These are phyloP conservation scores for Vanrija sp. DNA, from an alignment of 1,284 basidiomycete genomes.

Conservation along the genomic window DNA sequence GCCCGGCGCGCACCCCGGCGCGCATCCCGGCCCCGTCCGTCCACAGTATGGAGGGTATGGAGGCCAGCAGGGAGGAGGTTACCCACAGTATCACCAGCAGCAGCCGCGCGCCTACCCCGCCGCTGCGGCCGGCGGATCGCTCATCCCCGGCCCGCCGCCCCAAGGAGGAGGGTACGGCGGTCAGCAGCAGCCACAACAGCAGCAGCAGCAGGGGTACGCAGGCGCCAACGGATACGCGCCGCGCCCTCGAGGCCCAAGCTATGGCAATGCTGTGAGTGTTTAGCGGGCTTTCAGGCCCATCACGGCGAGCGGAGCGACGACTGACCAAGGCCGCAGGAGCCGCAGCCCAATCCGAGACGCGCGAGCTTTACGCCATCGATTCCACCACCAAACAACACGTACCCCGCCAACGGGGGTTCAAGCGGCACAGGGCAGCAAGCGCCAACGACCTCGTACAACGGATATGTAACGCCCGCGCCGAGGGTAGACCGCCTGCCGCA, in stretches of 20 bases:
- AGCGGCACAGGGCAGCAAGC: background rate
- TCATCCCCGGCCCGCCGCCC: background rate
- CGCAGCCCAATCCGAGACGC: conserved; percentile 1
- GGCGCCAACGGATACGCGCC: background rate
- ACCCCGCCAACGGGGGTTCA: background rate
- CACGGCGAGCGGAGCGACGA: background rate
- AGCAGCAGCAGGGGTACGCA: background rate
- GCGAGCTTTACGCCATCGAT: conserved; percentile 1
- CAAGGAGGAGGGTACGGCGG: too few relatives aligned
- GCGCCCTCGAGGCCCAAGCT: background rate
- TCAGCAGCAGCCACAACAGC: too few relatives aligned
- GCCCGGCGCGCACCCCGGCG: background rate
- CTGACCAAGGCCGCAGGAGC: background rate
- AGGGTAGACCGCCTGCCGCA: conserved; percentile 3
- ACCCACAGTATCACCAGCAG: conserved; percentile 2
- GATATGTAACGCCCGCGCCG: background rate
- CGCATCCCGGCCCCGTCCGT: background rate
- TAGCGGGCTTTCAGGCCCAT: background rate
- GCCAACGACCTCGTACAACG: conserved; percentile 1
- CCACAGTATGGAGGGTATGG: background rate
- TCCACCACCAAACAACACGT: background rate
- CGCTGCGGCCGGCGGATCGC: background rate
- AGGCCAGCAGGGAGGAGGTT: background rate
- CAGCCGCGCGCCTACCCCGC: background rate
- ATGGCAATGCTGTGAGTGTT: background rate